A percentile compares a stretch with the other conserved stretches of the same genome.
phyloP scores from a whole-genome alignment of 768 basidiomycete species.

The Boletus reticuloceps region DNA sequence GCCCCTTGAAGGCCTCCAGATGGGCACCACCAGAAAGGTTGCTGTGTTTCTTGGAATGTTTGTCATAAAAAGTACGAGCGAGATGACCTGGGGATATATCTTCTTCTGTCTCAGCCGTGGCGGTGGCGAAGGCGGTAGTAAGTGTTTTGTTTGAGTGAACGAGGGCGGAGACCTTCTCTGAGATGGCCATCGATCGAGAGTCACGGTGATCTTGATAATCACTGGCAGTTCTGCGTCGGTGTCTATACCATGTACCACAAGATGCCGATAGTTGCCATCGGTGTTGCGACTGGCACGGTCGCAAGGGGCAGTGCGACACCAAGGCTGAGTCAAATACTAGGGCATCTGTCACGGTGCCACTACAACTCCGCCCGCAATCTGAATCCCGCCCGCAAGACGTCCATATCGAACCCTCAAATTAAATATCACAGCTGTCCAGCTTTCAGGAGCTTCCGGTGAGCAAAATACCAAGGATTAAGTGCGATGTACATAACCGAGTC shows the following conservation, averaged over 20 bases:
- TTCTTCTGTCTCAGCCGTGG: conserved; percentile 25
- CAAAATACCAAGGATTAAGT: too few species aligned
- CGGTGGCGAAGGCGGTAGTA: conserved; percentile 40
- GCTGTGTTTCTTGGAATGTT: conserved; percentile 26
- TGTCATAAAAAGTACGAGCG: conserved; percentile 38
- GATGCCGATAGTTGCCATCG: not conserved
- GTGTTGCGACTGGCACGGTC: too few species aligned
- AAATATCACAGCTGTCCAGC: too few species aligned
- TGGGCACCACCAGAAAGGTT: conserved; percentile 15
- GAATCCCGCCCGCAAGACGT: too few species aligned
- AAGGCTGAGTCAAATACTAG: too few species aligned
- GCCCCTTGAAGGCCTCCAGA: conserved; percentile 16
- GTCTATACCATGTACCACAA: too few species aligned
- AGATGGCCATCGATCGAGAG: conserved; percentile 20
- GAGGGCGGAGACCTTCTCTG: conserved; percentile 33
- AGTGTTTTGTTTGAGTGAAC: conserved; percentile 36
- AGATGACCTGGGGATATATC: conserved; percentile 33
- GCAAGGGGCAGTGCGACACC: too few species aligned
- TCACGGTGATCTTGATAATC: not conserved
- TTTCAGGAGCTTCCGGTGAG: too few species aligned
- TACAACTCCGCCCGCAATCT: too few species aligned
- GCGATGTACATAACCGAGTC: too few species aligned
- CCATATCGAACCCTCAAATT: too few species aligned
- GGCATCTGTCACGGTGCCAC: too few species aligned
- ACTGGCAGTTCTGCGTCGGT: not conserved